A percentile compares a stretch with the other conserved stretches of the same genome.
These are phyloP conservation scores for Dipteronia dyeriana DNA, from an alignment of 345 rosid genomes.

Conservation along the genomic window DNA sequence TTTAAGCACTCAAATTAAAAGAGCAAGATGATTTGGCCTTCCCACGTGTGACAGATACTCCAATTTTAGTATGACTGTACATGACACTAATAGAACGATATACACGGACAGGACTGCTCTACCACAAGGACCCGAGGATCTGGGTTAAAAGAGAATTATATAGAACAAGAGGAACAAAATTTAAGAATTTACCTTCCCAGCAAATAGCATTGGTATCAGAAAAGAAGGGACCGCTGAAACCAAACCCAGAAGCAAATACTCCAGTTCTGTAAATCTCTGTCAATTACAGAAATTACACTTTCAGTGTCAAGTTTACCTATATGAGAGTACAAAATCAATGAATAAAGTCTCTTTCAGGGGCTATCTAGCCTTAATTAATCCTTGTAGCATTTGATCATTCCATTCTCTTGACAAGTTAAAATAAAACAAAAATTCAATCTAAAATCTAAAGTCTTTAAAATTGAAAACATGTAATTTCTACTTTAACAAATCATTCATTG, in stretches of 20 bases:
- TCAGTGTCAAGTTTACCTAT: conserved; percentile 7
- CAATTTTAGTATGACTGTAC: not conserved
- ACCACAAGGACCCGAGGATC: no score
- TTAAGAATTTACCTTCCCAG: conserved; percentile 63
- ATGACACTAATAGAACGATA: not conserved
- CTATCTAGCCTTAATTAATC: not conserved
- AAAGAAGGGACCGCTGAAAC: conserved; percentile 86
- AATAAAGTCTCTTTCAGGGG: not conserved
- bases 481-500: not conserved
- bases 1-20: not conserved
- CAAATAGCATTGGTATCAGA: conserved; percentile 58
- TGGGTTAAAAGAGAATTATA: not conserved
- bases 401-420: not conserved
- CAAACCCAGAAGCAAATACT: conserved; percentile 76
- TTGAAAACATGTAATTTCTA: not conserved
- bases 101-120: no score
- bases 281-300: conserved; percentile 7
- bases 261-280: conserved; percentile 90
- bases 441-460: not conserved
- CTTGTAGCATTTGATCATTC: not conserved
- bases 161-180: not conserved
- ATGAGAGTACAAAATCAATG: not conserved
- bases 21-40: not conserved
- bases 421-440: not conserved
- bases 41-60: not conserved